Base-by-base conservation (phyloP, 352 stramenopile species). In the Globisporangium irregulare region DNA sequence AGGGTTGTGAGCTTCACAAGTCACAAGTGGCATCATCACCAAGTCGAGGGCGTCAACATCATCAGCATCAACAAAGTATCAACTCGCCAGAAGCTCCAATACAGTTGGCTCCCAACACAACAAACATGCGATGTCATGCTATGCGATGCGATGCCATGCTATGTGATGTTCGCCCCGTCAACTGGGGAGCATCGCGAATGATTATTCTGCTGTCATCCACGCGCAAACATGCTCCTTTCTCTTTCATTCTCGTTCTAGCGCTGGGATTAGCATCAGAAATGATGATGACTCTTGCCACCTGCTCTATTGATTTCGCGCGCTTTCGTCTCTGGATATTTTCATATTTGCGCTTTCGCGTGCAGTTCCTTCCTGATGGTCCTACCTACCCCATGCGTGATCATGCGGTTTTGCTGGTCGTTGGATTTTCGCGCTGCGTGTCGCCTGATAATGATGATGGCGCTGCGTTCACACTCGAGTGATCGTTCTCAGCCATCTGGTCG, bases 361-460 rank as follows among this genome's bases (percentile, higher is more conserved):
- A 3, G 10, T 24, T 50, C 15, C 12, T 57, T 14, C 48, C n/a
- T 24, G 24, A 9, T 55, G 51, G 48, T 27, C 22, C 10, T 27
- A 15, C 14, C 8, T 22, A 14, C 54, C 14, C 8, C 34, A 14
- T 18, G 2, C 15, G 1, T 20, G 54, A 4, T 59, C 54, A 59
- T 59, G 54, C 54, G 14, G 36, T 18, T 32, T 53, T 63, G 24
- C 58, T 32, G 36, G 36, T 24, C 15, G 41, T 20, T 66, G 43
- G 60, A 56, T 66, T 66, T 24, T 58, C 50, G 29, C 54, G 27
- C 32, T 38, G 32, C 54, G 29, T 59, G 54, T 59, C 54, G 54
- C 54, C 41, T 59, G 54, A 59, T 59, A 27, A 41, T 41, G 54
- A 41, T 41, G 54, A 25, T 32, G 27, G 25, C 14, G 5, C 22